Conservation (phyloP, 1,139 yeast species). For the Geotrichum phurueaensis region DNA sequence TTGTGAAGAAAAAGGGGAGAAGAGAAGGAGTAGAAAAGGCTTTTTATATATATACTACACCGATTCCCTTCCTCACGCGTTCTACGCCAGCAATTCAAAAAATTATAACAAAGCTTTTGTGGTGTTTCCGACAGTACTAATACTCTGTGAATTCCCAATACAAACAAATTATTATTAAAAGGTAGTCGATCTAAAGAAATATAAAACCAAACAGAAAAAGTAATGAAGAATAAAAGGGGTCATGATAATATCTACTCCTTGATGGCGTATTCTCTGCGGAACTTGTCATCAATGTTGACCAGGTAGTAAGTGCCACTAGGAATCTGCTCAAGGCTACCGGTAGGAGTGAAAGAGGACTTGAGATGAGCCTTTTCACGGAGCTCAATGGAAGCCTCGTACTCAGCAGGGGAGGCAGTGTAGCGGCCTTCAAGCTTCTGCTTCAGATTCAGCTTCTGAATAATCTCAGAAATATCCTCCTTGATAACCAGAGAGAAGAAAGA, state of each 20-base stretch:
- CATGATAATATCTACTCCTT: slow-evolving; percentile 41
- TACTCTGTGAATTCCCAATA: neutral
- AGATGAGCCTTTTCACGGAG: slow-evolving; percentile 87
- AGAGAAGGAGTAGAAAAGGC: neutral
- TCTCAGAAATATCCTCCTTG: slow-evolving; percentile 70
- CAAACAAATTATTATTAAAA: neutral
- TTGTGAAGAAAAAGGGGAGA: neutral
- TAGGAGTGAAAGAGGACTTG: slow-evolving; percentile 71
- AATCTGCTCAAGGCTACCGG: slow-evolving; percentile 68
- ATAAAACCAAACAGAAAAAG: neutral
- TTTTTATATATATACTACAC: neutral
- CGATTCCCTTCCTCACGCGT: neutral
- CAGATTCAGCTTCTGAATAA: slow-evolving; percentile 61
- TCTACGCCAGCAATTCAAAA: neutral
- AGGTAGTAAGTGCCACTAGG: slow-evolving; percentile 78
- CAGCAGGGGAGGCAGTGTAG: slow-evolving; percentile 61
- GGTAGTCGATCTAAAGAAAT: neutral
- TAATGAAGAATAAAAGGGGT: neutral
- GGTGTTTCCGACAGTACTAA: neutral
- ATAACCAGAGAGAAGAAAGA: slow-evolving; percentile 76
- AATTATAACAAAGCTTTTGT: neutral
- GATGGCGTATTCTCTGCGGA: slow-evolving; percentile 69
- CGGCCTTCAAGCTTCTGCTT: slow-evolving; percentile 67
- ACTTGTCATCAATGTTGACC: slow-evolving; percentile 78
- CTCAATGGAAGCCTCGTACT: slow-evolving; percentile 74